Conservation (phyloP, 1,284 basidiomycete genomes). For the Xanthoconium separans region DNA sequence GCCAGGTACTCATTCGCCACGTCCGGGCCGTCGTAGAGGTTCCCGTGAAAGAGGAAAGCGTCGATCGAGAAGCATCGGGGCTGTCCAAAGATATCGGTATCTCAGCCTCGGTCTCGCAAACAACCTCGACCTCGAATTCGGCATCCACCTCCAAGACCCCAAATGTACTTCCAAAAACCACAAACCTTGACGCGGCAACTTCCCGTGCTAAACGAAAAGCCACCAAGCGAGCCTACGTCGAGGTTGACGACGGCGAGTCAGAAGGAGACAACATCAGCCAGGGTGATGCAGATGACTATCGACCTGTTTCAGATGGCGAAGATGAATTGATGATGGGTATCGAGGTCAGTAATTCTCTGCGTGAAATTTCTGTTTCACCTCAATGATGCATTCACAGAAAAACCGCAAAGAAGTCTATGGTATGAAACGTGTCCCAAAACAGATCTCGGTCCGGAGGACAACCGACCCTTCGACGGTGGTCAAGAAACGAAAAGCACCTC, state of each 20-base stretch:
- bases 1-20: constrained; percentile 38
- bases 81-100: neutral
- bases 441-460: constrained; percentile 7
- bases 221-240: constrained; percentile 33
- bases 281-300: constrained; percentile 19
- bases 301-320: constrained; percentile 43
- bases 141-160: constrained; percentile 11
- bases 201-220: constrained; percentile 23
- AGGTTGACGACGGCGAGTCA: constrained; percentile 28
- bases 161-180: neutral
- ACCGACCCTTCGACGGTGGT: constrained; percentile 4
- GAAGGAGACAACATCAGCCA: constrained; percentile 18
- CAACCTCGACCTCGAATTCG: constrained; percentile 13
- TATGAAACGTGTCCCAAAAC: constrained; percentile 22
- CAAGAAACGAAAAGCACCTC: constrained; percentile 24
- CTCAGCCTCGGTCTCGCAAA: constrained; percentile 12
- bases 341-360: constrained; percentile 37
- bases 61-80: constrained; percentile 26
- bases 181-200: neutral
- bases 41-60: constrained; percentile 45
- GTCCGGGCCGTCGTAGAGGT: constrained; percentile 45
- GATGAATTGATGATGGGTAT: constrained; percentile 57
- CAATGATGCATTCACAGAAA: constrained; percentile 26
- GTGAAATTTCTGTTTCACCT: neutral
- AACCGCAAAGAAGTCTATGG: constrained; percentile 38